A percentile compares a stretch with the other conserved stretches of the same genome.
Evolutionary conservation across 768 basidiomycete genomes (phyloP).

Genomic region (Paxillus rubicundulus): DNA sequence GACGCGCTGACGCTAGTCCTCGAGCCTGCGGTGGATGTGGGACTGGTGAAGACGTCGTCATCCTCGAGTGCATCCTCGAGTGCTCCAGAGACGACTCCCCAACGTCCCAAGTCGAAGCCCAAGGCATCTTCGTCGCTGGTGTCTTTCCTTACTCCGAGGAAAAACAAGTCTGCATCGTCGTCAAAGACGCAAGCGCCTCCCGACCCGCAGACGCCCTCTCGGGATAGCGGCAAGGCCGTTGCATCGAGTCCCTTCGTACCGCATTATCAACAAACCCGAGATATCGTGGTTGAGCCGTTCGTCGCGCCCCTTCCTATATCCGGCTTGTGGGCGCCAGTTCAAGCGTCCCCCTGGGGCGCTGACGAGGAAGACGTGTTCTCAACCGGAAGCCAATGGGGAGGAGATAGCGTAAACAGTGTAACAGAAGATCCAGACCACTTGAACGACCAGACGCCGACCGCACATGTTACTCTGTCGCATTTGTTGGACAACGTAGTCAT

Average conservation of each 20-base stretch:
- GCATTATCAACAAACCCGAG: slow-evolving; percentile 78
- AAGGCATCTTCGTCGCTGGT: slow-evolving; percentile 64
- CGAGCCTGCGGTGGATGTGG: slow-evolving; percentile 54
- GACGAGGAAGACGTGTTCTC: slow-evolving; percentile 75
- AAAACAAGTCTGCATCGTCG: slow-evolving; percentile 43
- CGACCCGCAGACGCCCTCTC: slow-evolving; percentile 49
- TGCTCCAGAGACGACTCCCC: slow-evolving; percentile 33
- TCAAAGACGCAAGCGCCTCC: slow-evolving; percentile 30
- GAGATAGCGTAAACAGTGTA: slow-evolving; percentile 22
- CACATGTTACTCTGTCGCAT: slow-evolving; percentile 71
- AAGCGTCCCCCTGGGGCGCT: slow-evolving; percentile 48
- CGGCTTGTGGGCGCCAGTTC: slow-evolving; percentile 63
- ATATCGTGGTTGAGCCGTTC: slow-evolving; percentile 70
- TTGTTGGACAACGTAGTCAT: slow-evolving; percentile 93
- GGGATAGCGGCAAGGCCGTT: slow-evolving; percentile 39
- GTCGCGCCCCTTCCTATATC: slow-evolving; percentile 55
- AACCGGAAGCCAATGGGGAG: slow-evolving; percentile 43
- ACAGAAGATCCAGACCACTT: slow-evolving; percentile 20
- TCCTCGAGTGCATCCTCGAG: slow-evolving; percentile 25
- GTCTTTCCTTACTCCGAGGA: slow-evolving; percentile 79
- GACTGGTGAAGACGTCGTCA: slow-evolving; percentile 12
- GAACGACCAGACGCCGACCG: slow-evolving; percentile 32
- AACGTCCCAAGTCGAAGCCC: slow-evolving; percentile 47
- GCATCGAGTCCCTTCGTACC: slow-evolving; percentile 77
- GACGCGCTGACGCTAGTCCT: slow-evolving; percentile 80